Evolutionary conservation across 176 grass and related monocot species (phyloP).

Genomic region (Tillandsia leiboldiana): DNA sequence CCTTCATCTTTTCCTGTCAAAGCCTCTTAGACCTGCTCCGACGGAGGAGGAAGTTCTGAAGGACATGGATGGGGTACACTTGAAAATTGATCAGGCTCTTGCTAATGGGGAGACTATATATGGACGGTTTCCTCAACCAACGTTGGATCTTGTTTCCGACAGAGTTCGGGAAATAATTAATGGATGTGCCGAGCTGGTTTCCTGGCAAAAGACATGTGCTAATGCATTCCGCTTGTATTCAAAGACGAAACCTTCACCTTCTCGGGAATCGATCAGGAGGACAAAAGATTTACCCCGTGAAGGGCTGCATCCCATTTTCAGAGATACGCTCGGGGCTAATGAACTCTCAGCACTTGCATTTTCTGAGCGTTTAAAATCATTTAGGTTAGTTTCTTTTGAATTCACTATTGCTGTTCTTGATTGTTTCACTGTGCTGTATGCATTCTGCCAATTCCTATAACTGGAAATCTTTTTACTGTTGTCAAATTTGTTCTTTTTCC

Average conservation of each 20-base stretch:
- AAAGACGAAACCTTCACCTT: slow-evolving; percentile 66
- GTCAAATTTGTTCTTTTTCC: slow-evolving; percentile 6
- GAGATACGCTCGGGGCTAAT: slow-evolving; percentile 46
- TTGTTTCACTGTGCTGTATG: neutral
- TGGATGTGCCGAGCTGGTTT: slow-evolving; percentile 42
- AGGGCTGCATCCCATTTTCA: slow-evolving; percentile 80
- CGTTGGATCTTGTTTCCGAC: slow-evolving; percentile 79
- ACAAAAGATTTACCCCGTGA: slow-evolving; percentile 74
- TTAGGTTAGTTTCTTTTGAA: slow-evolving; percentile 38
- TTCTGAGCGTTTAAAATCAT: slow-evolving; percentile 71
- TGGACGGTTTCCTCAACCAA: slow-evolving; percentile 77
- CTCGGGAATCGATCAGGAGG: slow-evolving; percentile 75
- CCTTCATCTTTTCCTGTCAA: slow-evolving; percentile 92
- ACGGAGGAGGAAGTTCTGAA: slow-evolving; percentile 80
- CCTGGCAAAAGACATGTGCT: slow-evolving; percentile 59
- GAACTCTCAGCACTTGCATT: slow-evolving; percentile 92
- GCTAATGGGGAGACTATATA: slow-evolving; percentile 74
- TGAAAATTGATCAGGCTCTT: slow-evolving; percentile 60
- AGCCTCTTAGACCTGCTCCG: slow-evolving; percentile 74
- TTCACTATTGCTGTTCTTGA: slow-evolving; percentile 1
- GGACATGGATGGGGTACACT: slow-evolving; percentile 46
- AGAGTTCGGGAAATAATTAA: slow-evolving; percentile 68
- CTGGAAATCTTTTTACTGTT: neutral
- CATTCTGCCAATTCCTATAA: slow-evolving; percentile 2
- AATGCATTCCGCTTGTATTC: slow-evolving; percentile 87